Evolutionary conservation across 371 early-diverging fungal species (phyloP).

Genomic region (Mycotypha africana): DNA sequence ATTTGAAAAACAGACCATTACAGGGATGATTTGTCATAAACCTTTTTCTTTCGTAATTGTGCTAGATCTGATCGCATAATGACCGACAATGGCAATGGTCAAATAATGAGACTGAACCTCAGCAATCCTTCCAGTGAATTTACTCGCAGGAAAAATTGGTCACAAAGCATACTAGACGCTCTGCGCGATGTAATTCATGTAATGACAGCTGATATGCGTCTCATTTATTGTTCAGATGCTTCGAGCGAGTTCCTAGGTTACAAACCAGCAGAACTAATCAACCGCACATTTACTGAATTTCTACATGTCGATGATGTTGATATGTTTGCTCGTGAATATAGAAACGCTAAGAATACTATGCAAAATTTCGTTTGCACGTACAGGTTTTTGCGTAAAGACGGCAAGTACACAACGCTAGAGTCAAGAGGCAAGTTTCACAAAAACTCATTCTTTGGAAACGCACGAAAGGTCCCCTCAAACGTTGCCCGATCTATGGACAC

Average conservation of each 20-base stretch:
- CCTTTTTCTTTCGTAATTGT: too few species aligned
- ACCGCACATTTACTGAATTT: constrained; percentile 32
- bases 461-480: constrained; percentile 32
- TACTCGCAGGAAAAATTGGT: constrained; percentile 40
- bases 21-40: too few species aligned
- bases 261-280: constrained; percentile 36
- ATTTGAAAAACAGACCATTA: too few species aligned
- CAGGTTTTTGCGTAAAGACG: constrained; percentile 40
- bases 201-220: constrained; percentile 23
- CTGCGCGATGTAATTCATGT: constrained; percentile 55
- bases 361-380: constrained; percentile 15
- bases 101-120: background rate
- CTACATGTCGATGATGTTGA: constrained; percentile 49
- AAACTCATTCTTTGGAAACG: constrained; percentile 31
- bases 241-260: constrained; percentile 41
- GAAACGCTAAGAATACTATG: constrained; percentile 1
- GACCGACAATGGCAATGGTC: too few species aligned
- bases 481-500: constrained; percentile 28
- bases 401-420: constrained; percentile 34
- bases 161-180: constrained; percentile 40
- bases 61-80: too few species aligned
- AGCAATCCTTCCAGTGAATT: constrained; percentile 19
- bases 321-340: constrained; percentile 27
- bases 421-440: constrained; percentile 31
- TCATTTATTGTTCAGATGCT: constrained; percentile 47